A percentile compares a stretch with the other conserved stretches of the same genome.
phyloP scores from a whole-genome alignment of 164 flowering plant species.

The Chloranthus sessilifolius region DNA sequence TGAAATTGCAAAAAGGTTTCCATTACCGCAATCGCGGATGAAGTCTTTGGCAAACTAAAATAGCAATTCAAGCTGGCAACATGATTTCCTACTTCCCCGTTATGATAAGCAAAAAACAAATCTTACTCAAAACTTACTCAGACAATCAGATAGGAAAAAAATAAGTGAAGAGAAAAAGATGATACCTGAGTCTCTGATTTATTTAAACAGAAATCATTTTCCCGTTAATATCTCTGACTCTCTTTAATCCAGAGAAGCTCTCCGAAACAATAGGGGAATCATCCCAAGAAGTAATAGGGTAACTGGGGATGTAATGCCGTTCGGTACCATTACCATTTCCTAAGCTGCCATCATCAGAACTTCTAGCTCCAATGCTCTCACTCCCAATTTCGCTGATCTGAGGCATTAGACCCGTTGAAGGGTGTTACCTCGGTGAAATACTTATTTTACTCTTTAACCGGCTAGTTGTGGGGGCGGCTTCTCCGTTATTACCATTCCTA shows the following conservation, averaged over 20 bases:
- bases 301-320: constrained; percentile 32
- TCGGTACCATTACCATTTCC: constrained; percentile 20
- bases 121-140: no score
- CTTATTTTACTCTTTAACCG: constrained; percentile 37
- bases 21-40: constrained; percentile 50
- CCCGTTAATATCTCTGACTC: constrained; percentile 30
- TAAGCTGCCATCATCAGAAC: constrained; percentile 28
- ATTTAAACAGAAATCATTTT: constrained; percentile 30
- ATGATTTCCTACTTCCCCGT: constrained; percentile 28
- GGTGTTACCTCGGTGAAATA: constrained; percentile 32
- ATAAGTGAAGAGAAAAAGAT: not conserved
- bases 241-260: constrained; percentile 26
- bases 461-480: constrained; percentile 29
- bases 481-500: constrained; percentile 29
- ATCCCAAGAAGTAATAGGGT: constrained; percentile 55
- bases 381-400: constrained; percentile 45
- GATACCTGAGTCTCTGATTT: constrained; percentile 40
- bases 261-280: constrained; percentile 43
- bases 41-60: constrained; percentile 64
- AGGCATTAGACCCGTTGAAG: constrained; percentile 40
- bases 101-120: constrained; percentile 30
- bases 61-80: constrained; percentile 54
- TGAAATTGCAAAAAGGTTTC: constrained; percentile 56
- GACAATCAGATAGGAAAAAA: not conserved
- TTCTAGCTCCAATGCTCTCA: constrained; percentile 26